Percentiles rank a stretch among this genome's conserved stretches.
Evolutionary conservation across 345 rosid genomes (phyloP).

Genomic region (Passiflora organensis): DNA sequence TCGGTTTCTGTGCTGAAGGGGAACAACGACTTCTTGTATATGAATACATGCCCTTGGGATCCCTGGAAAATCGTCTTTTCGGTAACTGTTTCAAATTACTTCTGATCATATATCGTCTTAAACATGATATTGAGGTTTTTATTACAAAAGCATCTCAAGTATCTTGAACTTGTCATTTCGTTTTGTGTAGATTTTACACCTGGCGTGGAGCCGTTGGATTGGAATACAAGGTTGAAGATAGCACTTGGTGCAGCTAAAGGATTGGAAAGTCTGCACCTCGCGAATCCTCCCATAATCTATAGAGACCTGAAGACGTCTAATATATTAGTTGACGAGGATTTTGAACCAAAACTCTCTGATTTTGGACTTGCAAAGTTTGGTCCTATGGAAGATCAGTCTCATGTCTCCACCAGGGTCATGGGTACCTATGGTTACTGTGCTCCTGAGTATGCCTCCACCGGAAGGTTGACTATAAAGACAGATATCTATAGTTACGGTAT

Average conservation of each 20-base stretch:
- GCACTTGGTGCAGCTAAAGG: slow-evolving; percentile 17
- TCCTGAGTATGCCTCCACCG: slow-evolving; percentile 16
- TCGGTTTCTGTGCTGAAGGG: slow-evolving; percentile 73
- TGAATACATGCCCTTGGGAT: slow-evolving; percentile 61
- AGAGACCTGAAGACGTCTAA: slow-evolving; percentile 18
- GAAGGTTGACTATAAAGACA: slow-evolving; percentile 13
- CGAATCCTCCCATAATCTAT: slow-evolving; percentile 14
- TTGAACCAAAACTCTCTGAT: slow-evolving; percentile 17
- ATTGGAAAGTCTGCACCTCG: slow-evolving; percentile 14
- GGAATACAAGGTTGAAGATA: slow-evolving; percentile 20
- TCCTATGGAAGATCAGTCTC: slow-evolving; percentile 10
- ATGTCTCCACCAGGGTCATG: slow-evolving; percentile 23
- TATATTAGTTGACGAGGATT: slow-evolving; percentile 11
- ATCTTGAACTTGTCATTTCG: too few relatives aligned
- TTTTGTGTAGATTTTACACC: slow-evolving; percentile 6
- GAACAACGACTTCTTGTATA: slow-evolving; percentile 73
- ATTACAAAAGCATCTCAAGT: too few relatives aligned
- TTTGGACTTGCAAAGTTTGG: slow-evolving; percentile 23
- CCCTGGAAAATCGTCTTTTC: slow-evolving; percentile 65
- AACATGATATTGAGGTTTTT: too few relatives aligned
- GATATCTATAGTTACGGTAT: slow-evolving; percentile 21
- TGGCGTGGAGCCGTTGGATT: slow-evolving; percentile 7
- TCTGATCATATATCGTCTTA: neutral
- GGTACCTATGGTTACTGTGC: slow-evolving; percentile 23
- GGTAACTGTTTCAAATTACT: slow-evolving; percentile 25